Evolutionary conservation across 2,329 filamentous ascomycete genomes (phyloP), one percentile per base, ranked within the genome.

Genomic region (Pseudocercospora fuligena): DNA sequence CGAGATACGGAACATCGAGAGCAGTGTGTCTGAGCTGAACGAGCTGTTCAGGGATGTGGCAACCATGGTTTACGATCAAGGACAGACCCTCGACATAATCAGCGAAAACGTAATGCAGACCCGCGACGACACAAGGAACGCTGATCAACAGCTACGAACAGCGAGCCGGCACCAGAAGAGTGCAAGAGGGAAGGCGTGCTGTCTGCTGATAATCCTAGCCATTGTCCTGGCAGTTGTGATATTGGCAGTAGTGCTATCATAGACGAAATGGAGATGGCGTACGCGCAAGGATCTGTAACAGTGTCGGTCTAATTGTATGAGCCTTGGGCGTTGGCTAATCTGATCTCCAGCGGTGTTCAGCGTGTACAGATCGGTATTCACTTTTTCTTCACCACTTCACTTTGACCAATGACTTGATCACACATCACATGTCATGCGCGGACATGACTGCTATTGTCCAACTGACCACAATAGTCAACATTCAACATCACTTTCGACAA

Each of bases 31-130:
- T 63, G 95, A 99, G 76, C 83, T 99, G 69, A 99, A 99, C 75
- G 95, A 98, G 76, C 86, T 99, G 51, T 99, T 99, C 85, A 87
- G 94, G 69, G 94, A 99, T 82, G 93, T 99, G n/a, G 95, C 94
- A 56, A 93, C 97, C 79, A 97, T 99, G 79, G 94, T 99, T 60
- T 89, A 89, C 68, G 94, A 98, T 81, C 95, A 99, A 81, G 95
- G 95, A 60, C 92, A 93, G 73, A 88, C 92, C 80, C 84, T 99
- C 31, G 91, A 94, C 76, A 92, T 92, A 19, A 97, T 99, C 74
- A 89, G 89, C 69, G 90, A 92, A 73, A 97, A 97, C 73, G 92
- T 98, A 6, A 89, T 95, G 78, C 90, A 89, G 69, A 92, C 94
- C 54, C 87, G 90, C 68, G 88, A 90, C 66, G 90, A 97, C 76